Evolutionary conservation across 139 green algal species (phyloP).

Genomic region (Zygnema circumcarinatum): DNA sequence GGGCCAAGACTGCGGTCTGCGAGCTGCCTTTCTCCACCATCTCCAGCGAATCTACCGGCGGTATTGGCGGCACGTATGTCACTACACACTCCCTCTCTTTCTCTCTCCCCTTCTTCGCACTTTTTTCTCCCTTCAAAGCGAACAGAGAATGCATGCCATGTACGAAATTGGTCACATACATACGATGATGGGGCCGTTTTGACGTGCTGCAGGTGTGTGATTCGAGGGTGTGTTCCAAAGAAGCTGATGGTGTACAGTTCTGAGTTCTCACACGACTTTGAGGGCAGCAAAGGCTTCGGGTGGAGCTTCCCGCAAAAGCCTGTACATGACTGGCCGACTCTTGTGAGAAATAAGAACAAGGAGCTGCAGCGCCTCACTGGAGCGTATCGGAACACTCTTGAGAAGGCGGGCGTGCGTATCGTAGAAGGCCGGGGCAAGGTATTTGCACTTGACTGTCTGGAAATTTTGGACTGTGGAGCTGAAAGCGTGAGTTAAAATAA

Average conservation of each 20-base stretch:
- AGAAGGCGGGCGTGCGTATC: slow-evolving; percentile 70
- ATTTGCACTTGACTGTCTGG: slow-evolving; percentile 50
- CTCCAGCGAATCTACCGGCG: slow-evolving; percentile 76
- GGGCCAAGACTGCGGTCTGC: slow-evolving; percentile 87
- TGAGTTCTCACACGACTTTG: slow-evolving; percentile 84
- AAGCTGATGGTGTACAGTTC: slow-evolving; percentile 95
- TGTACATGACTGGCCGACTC: slow-evolving; percentile 66
- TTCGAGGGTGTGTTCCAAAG: slow-evolving; percentile 98
- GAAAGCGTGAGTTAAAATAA: background rate
- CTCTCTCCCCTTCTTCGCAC: slow-evolving; percentile 8
- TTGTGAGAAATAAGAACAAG: slow-evolving; percentile 80
- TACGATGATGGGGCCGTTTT: background rate
- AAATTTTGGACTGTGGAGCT: slow-evolving; percentile 87
- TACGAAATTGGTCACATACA: too few relatives aligned
- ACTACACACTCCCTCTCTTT: slow-evolving; percentile 10
- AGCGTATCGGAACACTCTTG: slow-evolving; percentile 83
- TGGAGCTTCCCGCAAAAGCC: slow-evolving; percentile 68
- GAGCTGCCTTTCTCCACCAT: slow-evolving; percentile 93
- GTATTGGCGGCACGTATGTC: slow-evolving; percentile 85
- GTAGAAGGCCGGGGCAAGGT: slow-evolving; percentile 82
- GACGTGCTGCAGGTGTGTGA: slow-evolving; percentile 76
- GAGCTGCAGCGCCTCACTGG: slow-evolving; percentile 90
- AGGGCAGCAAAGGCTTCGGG: slow-evolving; percentile 85
- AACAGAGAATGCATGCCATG: too few relatives aligned
- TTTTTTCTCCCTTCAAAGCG: background rate